These are phyloP conservation scores for Spizellomyces punctatus DNA, from an alignment of 192 early-diverging fungal genomes.

Conservation along the genomic window DNA sequence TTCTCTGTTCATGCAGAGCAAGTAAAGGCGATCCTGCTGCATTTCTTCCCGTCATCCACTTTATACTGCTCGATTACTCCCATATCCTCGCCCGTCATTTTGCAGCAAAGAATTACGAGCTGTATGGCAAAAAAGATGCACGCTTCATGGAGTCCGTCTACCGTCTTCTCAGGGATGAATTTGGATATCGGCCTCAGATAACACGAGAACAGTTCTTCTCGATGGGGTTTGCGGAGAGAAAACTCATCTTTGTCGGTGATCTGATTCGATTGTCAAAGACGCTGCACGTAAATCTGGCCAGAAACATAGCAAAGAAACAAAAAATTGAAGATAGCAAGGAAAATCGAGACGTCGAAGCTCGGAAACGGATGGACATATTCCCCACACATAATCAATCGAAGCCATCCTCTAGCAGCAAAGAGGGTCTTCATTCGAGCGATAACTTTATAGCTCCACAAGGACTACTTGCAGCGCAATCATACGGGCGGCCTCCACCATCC, in stretches of 20 bases:
- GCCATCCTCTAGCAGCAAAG: background rate
- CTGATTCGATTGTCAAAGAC: constrained; percentile 23
- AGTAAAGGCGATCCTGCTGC: constrained; percentile 46
- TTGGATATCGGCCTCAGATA: constrained; percentile 52
- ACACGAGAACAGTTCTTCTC: constrained; percentile 52
- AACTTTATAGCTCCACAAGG: too few species aligned
- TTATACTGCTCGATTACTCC: constrained; percentile 54
- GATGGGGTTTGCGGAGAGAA: constrained; percentile 54
- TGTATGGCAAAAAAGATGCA: constrained; percentile 53
- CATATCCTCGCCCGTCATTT: constrained; percentile 43
- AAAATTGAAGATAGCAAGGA: background rate
- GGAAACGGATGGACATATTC: background rate
- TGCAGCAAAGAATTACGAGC: constrained; percentile 37
- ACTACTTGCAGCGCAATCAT: too few species aligned
- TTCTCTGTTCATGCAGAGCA: constrained; percentile 27
- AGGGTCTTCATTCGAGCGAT: too few species aligned
- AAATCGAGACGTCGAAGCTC: background rate
- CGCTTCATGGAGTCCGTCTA: constrained; percentile 57
- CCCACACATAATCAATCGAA: background rate
- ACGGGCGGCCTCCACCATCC: too few species aligned
- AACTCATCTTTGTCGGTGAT: constrained; percentile 46
- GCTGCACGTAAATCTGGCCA: background rate
- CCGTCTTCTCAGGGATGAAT: constrained; percentile 53
- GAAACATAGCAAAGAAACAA: too few species aligned
- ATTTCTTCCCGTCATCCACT: constrained; percentile 61